Percentiles rank a stretch among this genome's conserved stretches.
These are phyloP conservation scores for Aspergillus hiratsukae DNA, from an alignment of 2,329 filamentous ascomycete genomes.

Conservation along the genomic window DNA sequence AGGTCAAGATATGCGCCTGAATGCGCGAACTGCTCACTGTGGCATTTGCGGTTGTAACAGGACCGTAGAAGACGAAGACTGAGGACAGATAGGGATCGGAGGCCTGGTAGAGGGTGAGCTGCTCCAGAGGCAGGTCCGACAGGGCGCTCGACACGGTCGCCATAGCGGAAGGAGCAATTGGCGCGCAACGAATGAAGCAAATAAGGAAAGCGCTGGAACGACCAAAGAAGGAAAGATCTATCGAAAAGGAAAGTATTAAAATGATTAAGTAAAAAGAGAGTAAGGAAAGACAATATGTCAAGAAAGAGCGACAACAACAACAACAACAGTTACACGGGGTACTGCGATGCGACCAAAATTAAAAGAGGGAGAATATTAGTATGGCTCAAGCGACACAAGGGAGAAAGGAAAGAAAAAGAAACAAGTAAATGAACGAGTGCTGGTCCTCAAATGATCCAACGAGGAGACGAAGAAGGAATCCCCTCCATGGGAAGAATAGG, in stretches of 20 bases:
- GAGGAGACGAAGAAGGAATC: conserved; percentile 10
- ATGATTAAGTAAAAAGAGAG: conserved; percentile 4
- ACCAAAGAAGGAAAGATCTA: neutral
- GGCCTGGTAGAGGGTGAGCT: conserved; percentile 82
- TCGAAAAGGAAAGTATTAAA: conserved; percentile 1
- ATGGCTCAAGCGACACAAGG: conserved; percentile 11
- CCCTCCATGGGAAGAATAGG: conserved; percentile 21
- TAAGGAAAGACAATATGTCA: conserved; percentile 1
- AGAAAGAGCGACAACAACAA: conserved; percentile 6
- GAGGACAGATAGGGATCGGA: conserved; percentile 76
- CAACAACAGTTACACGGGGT: neutral
- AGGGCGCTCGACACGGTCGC: conserved; percentile 75
- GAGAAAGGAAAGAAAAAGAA: conserved; percentile 4
- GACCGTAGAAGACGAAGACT: conserved; percentile 85
- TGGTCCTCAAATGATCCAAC: conserved; percentile 15
- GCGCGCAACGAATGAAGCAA: conserved; percentile 11
- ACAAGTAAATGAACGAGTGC: conserved; percentile 11
- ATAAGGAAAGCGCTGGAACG: conserved; percentile 1
- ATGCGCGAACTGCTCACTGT: conserved; percentile 87
- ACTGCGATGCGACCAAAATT: neutral
- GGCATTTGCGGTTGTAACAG: conserved; percentile 82
- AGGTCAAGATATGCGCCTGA: conserved; percentile 86
- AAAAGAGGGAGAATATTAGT: neutral
- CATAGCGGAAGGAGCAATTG: conserved; percentile 53
- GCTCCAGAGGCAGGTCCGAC: conserved; percentile 69